A percentile compares a stretch with the other conserved stretches of the same genome.
These are phyloP conservation scores for Pseudognaphalium luteoalbum DNA, from an alignment of 129 eudicot genomes.

Conservation along the genomic window DNA sequence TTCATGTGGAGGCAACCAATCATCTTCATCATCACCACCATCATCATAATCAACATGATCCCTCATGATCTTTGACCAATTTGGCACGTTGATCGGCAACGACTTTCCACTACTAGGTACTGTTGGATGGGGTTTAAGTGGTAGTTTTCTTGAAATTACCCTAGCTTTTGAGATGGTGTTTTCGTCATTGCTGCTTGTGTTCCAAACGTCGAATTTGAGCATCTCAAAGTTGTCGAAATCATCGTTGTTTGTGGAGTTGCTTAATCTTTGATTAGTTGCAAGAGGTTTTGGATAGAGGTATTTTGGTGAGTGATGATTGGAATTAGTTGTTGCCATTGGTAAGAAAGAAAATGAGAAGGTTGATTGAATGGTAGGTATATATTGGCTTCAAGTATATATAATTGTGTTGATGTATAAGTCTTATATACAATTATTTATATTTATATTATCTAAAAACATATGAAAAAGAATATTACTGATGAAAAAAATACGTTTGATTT, in stretches of 20 bases:
- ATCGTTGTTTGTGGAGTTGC: slow-evolving; percentile 9
- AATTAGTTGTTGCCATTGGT: slow-evolving; percentile 32
- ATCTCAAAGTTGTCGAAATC: slow-evolving; percentile 36
- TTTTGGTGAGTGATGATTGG: slow-evolving; percentile 16
- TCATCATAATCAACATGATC: slow-evolving; percentile 21
- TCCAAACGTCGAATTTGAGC: slow-evolving; percentile 54
- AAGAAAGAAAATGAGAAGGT: slow-evolving; percentile 16
- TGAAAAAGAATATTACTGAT: not conserved
- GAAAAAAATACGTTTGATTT: too few relatives aligned
- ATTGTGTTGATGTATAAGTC: slow-evolving; percentile 13
- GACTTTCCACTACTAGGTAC: slow-evolving; percentile 30
- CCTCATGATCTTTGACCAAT: slow-evolving; percentile 60
- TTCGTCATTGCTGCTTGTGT: not conserved
- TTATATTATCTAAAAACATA: not conserved
- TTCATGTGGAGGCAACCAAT: slow-evolving; percentile 72
- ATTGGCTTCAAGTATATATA: slow-evolving; percentile 26
- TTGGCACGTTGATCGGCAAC: slow-evolving; percentile 59
- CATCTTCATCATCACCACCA: slow-evolving; percentile 25
- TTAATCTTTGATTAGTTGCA: slow-evolving; percentile 18
- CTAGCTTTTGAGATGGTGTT: slow-evolving; percentile 15
- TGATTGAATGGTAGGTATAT: slow-evolving; percentile 25
- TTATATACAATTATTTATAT: not conserved
- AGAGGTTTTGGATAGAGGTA: slow-evolving; percentile 36
- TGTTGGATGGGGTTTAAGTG: slow-evolving; percentile 1
- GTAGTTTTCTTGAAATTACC: slow-evolving; percentile 23